phyloP scores from a whole-genome alignment of 176 grass and related monocot genomes.

The Aechmea fasciata region DNA sequence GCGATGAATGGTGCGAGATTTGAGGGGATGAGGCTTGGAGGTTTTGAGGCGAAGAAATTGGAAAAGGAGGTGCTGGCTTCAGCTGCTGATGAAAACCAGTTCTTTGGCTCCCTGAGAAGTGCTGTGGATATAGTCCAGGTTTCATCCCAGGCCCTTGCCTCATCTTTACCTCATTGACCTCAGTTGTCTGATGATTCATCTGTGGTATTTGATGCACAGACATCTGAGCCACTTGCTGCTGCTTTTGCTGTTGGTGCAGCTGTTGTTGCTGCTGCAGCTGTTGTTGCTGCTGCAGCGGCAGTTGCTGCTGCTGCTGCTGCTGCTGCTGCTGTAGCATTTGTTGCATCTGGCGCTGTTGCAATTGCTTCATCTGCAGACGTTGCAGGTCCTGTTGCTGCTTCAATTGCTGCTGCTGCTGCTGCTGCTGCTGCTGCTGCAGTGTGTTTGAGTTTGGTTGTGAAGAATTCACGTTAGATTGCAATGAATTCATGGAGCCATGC shows the following conservation, averaged over 20 bases:
- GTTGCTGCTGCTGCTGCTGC: slow-evolving; percentile 50
- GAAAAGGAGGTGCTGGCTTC: slow-evolving; percentile 48
- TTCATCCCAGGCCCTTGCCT: slow-evolving; percentile 66
- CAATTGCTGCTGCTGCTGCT: slow-evolving; percentile 40
- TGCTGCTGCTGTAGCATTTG: slow-evolving; percentile 26
- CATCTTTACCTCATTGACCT: slow-evolving; percentile 58
- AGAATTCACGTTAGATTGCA: slow-evolving; percentile 45
- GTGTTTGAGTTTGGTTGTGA: slow-evolving; percentile 54
- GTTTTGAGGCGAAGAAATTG: slow-evolving; percentile 91
- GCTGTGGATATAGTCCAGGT: slow-evolving; percentile 69
- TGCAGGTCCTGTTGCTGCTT: slow-evolving; percentile 56
- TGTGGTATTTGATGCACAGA: slow-evolving; percentile 33
- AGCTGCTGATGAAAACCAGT: slow-evolving; percentile 58
- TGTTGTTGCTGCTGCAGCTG: slow-evolving; percentile 45
- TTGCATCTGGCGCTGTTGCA: slow-evolving; percentile 14
- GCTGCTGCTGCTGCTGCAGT: slow-evolving; percentile 60
- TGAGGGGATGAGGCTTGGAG: slow-evolving; percentile 92
- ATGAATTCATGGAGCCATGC: slow-evolving; percentile 42
- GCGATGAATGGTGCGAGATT: slow-evolving; percentile 72
- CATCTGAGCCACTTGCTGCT: slow-evolving; percentile 43
- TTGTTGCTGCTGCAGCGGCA: slow-evolving; percentile 41
- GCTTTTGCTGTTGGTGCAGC: slow-evolving; percentile 40
- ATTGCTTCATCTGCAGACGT: slow-evolving; percentile 51
- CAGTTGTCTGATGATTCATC: slow-evolving; percentile 45
- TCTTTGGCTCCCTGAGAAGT: slow-evolving; percentile 27